phyloP scores from a whole-genome alignment of 164 flowering plant genomes.

The Annona squamosa region DNA sequence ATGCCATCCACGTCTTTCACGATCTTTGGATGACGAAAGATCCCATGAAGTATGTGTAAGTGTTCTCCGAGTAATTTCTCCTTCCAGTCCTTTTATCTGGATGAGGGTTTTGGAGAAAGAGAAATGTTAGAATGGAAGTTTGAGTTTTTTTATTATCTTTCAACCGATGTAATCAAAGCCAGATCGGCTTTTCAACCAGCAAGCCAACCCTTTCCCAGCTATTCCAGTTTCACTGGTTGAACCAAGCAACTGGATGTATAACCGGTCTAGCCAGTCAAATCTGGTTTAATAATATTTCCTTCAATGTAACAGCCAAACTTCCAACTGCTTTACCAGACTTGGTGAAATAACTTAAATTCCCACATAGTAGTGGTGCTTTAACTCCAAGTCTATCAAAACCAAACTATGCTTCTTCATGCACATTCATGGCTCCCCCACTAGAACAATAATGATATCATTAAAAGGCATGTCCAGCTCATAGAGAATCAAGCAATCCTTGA shows the following conservation, averaged over 20 bases:
- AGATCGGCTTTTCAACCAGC: too few species aligned
- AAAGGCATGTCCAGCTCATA: background rate
- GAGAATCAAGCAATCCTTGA: background rate
- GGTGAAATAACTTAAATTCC: background rate
- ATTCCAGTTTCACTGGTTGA: too few species aligned
- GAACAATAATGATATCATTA: background rate
- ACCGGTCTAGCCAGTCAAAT: too few species aligned
- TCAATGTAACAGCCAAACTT: background rate
- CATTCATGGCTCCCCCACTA: background rate
- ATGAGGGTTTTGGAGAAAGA: slow-evolving; percentile 2
- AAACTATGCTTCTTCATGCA: background rate
- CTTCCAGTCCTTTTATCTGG: slow-evolving; percentile 70
- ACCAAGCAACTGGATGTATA: too few species aligned
- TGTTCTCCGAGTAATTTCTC: slow-evolving; percentile 45
- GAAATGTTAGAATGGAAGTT: background rate
- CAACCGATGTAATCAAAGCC: too few species aligned
- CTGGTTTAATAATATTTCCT: background rate
- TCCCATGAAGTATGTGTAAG: slow-evolving; percentile 68
- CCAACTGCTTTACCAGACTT: background rate
- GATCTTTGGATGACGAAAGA: slow-evolving; percentile 56
- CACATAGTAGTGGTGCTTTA: background rate
- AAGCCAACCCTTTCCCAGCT: too few species aligned
- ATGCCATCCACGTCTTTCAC: slow-evolving; percentile 90
- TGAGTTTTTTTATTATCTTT: background rate
- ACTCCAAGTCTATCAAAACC: background rate